Percentiles rank a stretch among this genome's conserved stretches.
phyloP scores from a whole-genome alignment of 75 land plant species.

The Picea sitchensis region DNA sequence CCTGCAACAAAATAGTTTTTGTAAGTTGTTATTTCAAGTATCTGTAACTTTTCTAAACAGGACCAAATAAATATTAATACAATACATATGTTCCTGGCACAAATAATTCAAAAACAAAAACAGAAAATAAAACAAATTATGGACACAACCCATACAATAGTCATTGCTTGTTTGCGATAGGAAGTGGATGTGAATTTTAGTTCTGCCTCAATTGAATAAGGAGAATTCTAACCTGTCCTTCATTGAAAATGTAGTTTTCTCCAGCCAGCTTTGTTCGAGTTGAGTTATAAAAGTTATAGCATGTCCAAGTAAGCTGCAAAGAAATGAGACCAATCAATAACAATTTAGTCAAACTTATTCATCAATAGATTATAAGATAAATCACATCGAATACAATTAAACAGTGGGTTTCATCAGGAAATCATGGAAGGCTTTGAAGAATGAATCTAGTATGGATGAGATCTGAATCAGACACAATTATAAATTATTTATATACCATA shows the following conservation, averaged over 20 bases:
- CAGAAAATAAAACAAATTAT: background rate
- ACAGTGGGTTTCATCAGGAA: too few species aligned
- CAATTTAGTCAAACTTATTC: background rate
- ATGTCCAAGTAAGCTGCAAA: conserved; percentile 90
- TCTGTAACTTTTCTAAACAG: background rate
- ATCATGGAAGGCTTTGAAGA: background rate
- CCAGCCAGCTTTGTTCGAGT: conserved; percentile 97
- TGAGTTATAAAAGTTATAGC: conserved; percentile 89
- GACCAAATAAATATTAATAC: background rate
- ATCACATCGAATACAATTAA: background rate
- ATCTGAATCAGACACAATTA: background rate
- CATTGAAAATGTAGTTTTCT: conserved; percentile 78
- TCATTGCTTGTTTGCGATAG: background rate
- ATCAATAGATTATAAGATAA: background rate
- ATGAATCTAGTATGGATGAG: background rate
- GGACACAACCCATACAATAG: background rate
- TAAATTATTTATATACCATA: background rate
- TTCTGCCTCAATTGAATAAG: background rate
- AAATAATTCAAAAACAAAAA: background rate
- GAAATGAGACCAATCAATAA: background rate
- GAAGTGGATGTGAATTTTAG: background rate
- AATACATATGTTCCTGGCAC: background rate
- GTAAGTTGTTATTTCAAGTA: background rate
- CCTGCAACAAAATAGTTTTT: conserved; percentile 34
- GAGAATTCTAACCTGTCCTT: conserved; percentile 51